phyloP scores from a whole-genome alignment of 257 asterid species.

The Solanum paucissectum region DNA sequence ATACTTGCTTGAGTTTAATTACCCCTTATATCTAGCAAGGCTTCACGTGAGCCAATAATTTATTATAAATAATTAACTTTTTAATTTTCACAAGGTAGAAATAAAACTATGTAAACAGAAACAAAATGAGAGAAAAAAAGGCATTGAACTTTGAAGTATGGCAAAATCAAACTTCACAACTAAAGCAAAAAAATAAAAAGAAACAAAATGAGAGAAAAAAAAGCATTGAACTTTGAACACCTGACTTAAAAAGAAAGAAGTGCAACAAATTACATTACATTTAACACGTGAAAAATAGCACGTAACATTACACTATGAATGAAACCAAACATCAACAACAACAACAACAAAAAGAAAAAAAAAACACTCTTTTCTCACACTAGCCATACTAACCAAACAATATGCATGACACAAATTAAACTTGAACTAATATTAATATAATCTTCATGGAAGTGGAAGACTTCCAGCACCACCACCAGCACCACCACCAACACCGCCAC shows the following conservation, averaged over 20 bases:
- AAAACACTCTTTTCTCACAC: not conserved
- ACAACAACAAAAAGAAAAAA: not conserved
- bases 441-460: slow-evolving; percentile 23
- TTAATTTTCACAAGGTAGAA: too few relatives aligned
- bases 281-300: not conserved
- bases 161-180: not conserved
- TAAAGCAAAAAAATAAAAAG: not conserved
- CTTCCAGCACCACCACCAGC: slow-evolving; percentile 19
- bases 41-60: too few relatives aligned
- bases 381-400: not conserved
- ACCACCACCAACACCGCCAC: not conserved
- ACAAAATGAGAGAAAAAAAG: too few relatives aligned
- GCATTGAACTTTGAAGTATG: too few relatives aligned
- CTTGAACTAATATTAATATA: not conserved
- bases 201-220: not conserved
- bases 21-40: not conserved
- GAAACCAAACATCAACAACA: not conserved
- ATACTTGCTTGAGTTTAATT: not conserved
- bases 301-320: not conserved
- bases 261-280: not conserved
- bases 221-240: not conserved
- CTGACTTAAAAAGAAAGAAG: not conserved
- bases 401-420: not conserved
- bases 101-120: too few relatives aligned
- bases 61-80: too few relatives aligned